These are phyloP conservation scores for Croton laevigatus DNA, from an alignment of 441 rosid genomes.

Conservation along the genomic window DNA sequence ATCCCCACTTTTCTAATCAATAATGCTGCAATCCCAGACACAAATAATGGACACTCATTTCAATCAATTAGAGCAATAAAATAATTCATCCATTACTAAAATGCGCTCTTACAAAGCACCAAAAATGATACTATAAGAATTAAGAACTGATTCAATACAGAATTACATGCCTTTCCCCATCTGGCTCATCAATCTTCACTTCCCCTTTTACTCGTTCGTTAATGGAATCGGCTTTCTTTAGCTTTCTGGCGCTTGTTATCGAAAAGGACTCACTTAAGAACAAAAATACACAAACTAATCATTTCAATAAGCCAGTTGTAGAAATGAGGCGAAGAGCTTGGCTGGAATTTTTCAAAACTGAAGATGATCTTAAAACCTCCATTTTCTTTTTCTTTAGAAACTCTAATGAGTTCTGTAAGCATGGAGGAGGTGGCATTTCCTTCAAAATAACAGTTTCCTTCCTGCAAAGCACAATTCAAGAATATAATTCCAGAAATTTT, in stretches of 20 bases:
- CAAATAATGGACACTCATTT: neutral
- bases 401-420: conserved; percentile 64
- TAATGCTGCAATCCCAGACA: neutral
- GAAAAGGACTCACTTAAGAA: neutral
- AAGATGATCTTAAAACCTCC: conserved; percentile 68
- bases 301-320: conserved; percentile 47
- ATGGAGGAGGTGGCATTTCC: conserved; percentile 66
- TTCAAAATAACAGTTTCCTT: conserved; percentile 58
- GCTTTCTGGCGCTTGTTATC: neutral
- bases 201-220: neutral
- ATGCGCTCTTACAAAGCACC: neutral
- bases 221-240: neutral
- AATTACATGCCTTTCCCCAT: neutral
- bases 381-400: conserved; percentile 79
- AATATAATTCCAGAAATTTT: neutral
- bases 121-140: no score
- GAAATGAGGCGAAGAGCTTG: conserved; percentile 77
- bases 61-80: neutral
- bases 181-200: neutral
- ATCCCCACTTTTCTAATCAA: neutral
- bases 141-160: neutral
- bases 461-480: conserved; percentile 40
- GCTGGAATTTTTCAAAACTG: conserved; percentile 63
- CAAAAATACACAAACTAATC: conserved; percentile 9
- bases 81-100: neutral